Percentiles rank a stretch among this genome's conserved stretches.
phyloP scores from a whole-genome alignment of 306 rosid species.

The Quercus aquifolioides region DNA sequence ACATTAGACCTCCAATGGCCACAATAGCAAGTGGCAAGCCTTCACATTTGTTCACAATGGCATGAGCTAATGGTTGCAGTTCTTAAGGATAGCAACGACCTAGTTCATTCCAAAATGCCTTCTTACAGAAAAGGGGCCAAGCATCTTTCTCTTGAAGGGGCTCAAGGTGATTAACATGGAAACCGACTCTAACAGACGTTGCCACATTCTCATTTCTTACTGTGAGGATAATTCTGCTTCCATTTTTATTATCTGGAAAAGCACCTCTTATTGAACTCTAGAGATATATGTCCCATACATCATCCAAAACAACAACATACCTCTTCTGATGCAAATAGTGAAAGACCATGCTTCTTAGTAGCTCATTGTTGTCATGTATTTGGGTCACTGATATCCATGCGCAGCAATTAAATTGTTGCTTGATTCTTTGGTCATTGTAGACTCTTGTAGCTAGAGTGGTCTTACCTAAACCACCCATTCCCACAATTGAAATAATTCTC shows the following conservation, averaged over 20 bases:
- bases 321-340: not conserved
- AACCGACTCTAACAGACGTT: not conserved
- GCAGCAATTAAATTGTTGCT: not conserved
- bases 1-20: not conserved
- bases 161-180: not conserved
- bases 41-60: constrained; percentile 1
- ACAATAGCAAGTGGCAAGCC: not conserved
- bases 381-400: not conserved
- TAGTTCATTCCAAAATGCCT: not conserved
- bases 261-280: not conserved
- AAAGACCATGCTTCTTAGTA: not conserved
- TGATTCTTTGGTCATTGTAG: not conserved
- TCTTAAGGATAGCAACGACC: not conserved
- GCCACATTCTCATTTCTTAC: not conserved
- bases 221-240: not conserved
- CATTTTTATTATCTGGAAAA: not conserved
- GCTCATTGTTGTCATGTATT: not conserved
- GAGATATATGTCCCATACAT: not conserved
- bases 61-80: not conserved
- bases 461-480: not conserved
- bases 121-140: not conserved
- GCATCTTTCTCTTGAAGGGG: not conserved
- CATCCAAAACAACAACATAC: not conserved
- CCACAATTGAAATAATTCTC: not conserved
- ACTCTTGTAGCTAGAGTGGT: not conserved